These are phyloP conservation scores for Paratinospora sagittata DNA, from an alignment of 164 flowering plant species.

Conservation along the genomic window DNA sequence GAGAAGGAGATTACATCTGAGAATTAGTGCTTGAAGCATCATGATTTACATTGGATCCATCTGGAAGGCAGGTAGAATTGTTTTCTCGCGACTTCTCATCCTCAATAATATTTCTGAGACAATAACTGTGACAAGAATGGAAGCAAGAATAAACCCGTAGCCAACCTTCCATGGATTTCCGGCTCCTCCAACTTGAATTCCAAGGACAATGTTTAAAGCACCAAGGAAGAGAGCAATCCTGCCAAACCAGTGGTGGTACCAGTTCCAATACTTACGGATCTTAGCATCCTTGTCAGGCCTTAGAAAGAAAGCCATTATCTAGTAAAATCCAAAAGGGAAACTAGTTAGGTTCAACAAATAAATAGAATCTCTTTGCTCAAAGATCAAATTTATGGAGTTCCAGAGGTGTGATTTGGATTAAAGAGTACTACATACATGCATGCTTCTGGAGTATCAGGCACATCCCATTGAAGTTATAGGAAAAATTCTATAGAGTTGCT, in stretches of 20 bases:
- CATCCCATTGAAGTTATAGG: too few relatives aligned
- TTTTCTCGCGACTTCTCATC: slow-evolving; percentile 25
- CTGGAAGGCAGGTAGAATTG: slow-evolving; percentile 30
- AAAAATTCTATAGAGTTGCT: too few relatives aligned
- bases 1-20: neutral
- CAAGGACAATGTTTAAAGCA: slow-evolving; percentile 55
- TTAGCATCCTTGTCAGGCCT: slow-evolving; percentile 60
- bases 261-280: slow-evolving; percentile 64
- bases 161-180: slow-evolving; percentile 54
- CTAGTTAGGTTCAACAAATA: slow-evolving; percentile 3
- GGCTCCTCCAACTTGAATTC: slow-evolving; percentile 44
- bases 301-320: slow-evolving; percentile 64
- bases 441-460: too few relatives aligned
- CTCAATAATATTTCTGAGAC: slow-evolving; percentile 47
- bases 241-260: slow-evolving; percentile 72
- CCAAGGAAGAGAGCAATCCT: slow-evolving; percentile 62
- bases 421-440: too few relatives aligned
- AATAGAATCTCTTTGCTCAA: neutral
- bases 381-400: neutral
- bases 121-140: slow-evolving; percentile 35
- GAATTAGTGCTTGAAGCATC: neutral
- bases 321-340: neutral
- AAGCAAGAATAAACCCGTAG: slow-evolving; percentile 54
- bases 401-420: neutral
- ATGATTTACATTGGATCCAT: slow-evolving; percentile 24